Evolutionary conservation across 108 stramenopile genomes (phyloP), one percentile per base, ranked within the genome.

Genomic region (Cylindrotheca fusiformis): DNA sequence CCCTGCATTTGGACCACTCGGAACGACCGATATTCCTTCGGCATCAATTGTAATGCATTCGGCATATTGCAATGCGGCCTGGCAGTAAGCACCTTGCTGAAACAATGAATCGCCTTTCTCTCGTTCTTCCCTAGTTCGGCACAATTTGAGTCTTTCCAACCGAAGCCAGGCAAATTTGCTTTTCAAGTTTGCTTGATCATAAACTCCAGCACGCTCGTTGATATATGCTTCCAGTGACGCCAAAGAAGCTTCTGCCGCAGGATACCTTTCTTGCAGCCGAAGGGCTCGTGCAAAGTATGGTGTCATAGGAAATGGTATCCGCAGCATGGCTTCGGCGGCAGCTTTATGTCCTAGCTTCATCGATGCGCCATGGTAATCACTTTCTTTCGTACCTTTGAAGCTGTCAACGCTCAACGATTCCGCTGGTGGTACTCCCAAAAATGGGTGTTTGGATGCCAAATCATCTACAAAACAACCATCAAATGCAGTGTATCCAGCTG

Each of bases 261-360:
- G 73, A 55, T 88, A 93, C 27, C 84, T 59, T 58, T 93, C 92
- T 58, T 93, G 85, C 18, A 93, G 61, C 6, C 92, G 79, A 59
- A 93, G 63, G 0, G 87, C 69, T 28, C 92, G 65, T 0, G 86
- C 19, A 63, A 88, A 93, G 48, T 69, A 53, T 2, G 67, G 84
- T 22, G 77, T 60, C 23, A 90, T 61, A 5, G 72, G 63, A 52
- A 58, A 53, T 14, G 86, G 88, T 10, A 93, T 54, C 24, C 91
- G 78, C 47, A 88, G 48, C 19, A 86, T 78, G 23, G 85, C 88
- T 60, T 93, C 91, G 12, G 76, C 76, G 19, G 71, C 71, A 32
- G 84, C 82, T 60, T 77, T 80, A 1, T 72, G 70, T 44, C 56
- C 81, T 0, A 88, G 67, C 57, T 77, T 85, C 22, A 76, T 28